These are phyloP conservation scores for Colletotrichum gigasporum DNA, from an alignment of 2,329 filamentous ascomycete species.

Conservation along the genomic window DNA sequence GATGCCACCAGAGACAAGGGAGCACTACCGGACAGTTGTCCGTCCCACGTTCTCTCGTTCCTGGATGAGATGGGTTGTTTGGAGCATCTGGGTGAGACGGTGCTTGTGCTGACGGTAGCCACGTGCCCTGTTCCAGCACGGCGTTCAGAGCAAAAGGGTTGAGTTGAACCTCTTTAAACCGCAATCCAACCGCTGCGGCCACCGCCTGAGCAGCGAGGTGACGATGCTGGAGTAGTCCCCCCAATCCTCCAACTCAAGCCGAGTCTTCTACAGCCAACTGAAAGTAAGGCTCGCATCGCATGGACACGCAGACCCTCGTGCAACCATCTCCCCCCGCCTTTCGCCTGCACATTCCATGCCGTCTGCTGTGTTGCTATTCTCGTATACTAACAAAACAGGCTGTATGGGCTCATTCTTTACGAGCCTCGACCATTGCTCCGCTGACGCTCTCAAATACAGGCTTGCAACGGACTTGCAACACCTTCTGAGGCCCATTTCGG, in stretches of 20 bases:
- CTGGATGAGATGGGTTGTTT: conserved; percentile 2
- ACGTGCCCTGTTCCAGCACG: not conserved
- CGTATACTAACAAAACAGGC: not conserved
- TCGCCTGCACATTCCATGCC: not conserved
- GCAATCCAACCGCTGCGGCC: too few species aligned
- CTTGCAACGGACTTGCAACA: not conserved
- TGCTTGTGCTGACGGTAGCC: not conserved
- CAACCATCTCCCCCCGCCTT: not conserved
- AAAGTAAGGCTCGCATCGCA: not conserved
- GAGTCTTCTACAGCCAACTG: too few species aligned
- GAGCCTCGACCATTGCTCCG: too few species aligned
- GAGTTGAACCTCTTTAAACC: not conserved
- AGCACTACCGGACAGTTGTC: conserved; percentile 11
- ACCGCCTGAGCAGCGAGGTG: too few species aligned
- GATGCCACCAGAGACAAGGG: not conserved
- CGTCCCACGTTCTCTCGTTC: conserved; percentile 23
- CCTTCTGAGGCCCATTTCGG: too few species aligned
- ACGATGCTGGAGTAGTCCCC: too few species aligned
- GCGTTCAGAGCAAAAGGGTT: not conserved
- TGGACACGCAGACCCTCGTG: not conserved
- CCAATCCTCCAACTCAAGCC: too few species aligned
- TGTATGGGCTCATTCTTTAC: too few species aligned
- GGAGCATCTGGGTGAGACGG: not conserved
- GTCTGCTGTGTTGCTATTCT: not conserved
- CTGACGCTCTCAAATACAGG: not conserved